Conservation (phyloP, 2,329 filamentous ascomycete species). For the Fusarium pilosicola region DNA sequence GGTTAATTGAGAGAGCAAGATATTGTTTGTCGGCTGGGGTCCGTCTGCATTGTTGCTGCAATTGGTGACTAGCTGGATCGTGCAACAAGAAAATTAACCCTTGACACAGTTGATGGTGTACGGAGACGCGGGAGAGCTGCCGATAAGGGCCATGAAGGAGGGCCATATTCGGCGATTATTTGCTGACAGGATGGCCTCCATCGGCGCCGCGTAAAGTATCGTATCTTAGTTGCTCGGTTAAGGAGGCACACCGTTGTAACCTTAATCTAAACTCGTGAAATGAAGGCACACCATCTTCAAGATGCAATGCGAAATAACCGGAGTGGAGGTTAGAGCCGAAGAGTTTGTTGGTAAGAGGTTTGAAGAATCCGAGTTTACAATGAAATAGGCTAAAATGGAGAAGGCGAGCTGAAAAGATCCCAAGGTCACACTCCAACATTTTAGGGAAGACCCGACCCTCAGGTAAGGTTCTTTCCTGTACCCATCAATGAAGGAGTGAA, state of each 20-base stretch:
- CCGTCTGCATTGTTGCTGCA: neutral
- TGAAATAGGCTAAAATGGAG: slow-evolving; percentile 8
- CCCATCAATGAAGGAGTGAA: neutral
- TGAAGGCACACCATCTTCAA: slow-evolving; percentile 2
- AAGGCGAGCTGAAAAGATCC: slow-evolving; percentile 11
- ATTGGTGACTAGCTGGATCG: neutral
- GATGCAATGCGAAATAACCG: slow-evolving; percentile 3
- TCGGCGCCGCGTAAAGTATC: neutral
- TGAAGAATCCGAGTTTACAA: neutral
- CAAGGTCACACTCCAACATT: neutral
- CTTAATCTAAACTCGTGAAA: slow-evolving; percentile 10
- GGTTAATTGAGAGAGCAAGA: neutral
- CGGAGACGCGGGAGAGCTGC: slow-evolving; percentile 39
- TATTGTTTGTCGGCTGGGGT: neutral
- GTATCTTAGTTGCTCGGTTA: slow-evolving; percentile 1
- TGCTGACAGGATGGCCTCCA: slow-evolving; percentile 1
- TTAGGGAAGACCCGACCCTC: neutral
- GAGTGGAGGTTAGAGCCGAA: neutral
- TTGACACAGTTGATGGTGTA: neutral
- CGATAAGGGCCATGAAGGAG: slow-evolving; percentile 20
- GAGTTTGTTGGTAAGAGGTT: neutral
- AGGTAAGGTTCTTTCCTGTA: neutral
- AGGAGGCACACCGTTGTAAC: slow-evolving; percentile 2
- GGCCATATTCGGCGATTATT: slow-evolving; percentile 12
- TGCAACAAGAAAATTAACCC: neutral